A percentile compares a stretch with the other conserved stretches of the same genome.
Conservation (phyloP, 768 basidiomycete species). For the Strobilomyces dryophilus region DNA sequence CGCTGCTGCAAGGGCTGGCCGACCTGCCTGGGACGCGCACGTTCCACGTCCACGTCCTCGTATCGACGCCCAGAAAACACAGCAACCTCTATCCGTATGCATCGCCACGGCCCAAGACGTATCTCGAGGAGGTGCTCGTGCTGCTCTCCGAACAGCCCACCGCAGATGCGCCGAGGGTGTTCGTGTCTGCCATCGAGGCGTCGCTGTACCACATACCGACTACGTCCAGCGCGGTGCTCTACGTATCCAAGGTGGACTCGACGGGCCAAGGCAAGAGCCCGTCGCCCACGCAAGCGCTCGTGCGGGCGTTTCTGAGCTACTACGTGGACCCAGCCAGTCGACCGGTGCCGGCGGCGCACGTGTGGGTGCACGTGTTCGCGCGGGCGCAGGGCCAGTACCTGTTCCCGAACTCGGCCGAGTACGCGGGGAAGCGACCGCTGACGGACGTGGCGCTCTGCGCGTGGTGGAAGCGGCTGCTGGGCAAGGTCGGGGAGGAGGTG, state of each 20-base stretch:
- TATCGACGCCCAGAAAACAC: conserved; percentile 64
- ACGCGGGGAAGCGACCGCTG: conserved; percentile 64
- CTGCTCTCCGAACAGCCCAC: conserved; percentile 62
- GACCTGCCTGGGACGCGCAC: conserved; percentile 61
- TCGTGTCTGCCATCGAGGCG: conserved; percentile 80
- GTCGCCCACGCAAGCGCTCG: conserved; percentile 67
- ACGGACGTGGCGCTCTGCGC: conserved; percentile 76
- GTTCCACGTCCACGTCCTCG: conserved; percentile 73
- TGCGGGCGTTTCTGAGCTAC: conserved; percentile 59
- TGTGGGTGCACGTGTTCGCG: conserved; percentile 89
- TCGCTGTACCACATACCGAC: conserved; percentile 68
- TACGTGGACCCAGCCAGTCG: conserved; percentile 63
- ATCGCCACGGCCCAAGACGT: conserved; percentile 56
- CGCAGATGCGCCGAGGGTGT: conserved; percentile 48
- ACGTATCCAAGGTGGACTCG: conserved; percentile 93
- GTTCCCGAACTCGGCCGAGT: conserved; percentile 83
- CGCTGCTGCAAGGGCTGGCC: conserved; percentile 53
- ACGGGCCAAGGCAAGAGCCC: conserved; percentile 69
- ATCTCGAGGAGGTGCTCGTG: conserved; percentile 73
- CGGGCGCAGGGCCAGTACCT: conserved; percentile 89
- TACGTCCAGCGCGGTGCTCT: conserved; percentile 69
- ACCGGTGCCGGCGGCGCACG: conserved; percentile 48
- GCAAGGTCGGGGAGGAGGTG: conserved; percentile 47
- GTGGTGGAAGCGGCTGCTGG: conserved; percentile 88
- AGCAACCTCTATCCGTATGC: conserved; percentile 74